Base-by-base conservation (phyloP, 1,284 basidiomycete genomes). In the Paramarasmius palmivorus region DNA sequence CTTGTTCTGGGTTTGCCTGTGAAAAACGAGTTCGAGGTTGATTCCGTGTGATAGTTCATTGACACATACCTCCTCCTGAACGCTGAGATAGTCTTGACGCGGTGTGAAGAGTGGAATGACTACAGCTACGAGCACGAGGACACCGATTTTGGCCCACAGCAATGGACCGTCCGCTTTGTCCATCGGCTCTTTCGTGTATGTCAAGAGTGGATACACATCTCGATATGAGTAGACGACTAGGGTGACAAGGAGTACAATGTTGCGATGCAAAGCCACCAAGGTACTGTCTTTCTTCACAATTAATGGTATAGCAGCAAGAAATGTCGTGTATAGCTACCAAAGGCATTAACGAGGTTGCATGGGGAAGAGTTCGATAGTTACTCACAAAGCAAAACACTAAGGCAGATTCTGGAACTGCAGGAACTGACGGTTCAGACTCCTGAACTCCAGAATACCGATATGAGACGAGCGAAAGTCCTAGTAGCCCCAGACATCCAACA, bases 151-250 rank as follows among this genome's bases (percentile, higher is more conserved):
- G 17, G 55, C 53, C 67, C 69, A 71, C 14, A 71, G 45, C 6
- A 70, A 25, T 19, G 35, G 26, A 2, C 66, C 64, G 53, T 69
- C 65, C 3, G 37, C 34, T 3, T 47, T 44, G 54, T 69, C 68
- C 23, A 53, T 29, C 14, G 66, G 62, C 14, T 40, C 46, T 17
- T 59, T 23, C 12, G 44, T 58, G 57, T 66, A 79, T 0, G 81
- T 83, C 12, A 74, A 63, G 9, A 82, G 61, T 1, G 83, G 83
- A 69, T 72, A 82, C 25, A 84, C 51, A 62, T 85, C 81, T 22
- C 82, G 76, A 61, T 83, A 82, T 19, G 69, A 66, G 63, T 76
- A 84, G 14, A 75, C 63, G 45, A 65, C 56, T 51, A 73, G 59
- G 22, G 71, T 58, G 14, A 57, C 46, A 29, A 66, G 55, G 50